Evolutionary conservation across 768 basidiomycete genomes (phyloP).

Genomic region (Mycena maculata): DNA sequence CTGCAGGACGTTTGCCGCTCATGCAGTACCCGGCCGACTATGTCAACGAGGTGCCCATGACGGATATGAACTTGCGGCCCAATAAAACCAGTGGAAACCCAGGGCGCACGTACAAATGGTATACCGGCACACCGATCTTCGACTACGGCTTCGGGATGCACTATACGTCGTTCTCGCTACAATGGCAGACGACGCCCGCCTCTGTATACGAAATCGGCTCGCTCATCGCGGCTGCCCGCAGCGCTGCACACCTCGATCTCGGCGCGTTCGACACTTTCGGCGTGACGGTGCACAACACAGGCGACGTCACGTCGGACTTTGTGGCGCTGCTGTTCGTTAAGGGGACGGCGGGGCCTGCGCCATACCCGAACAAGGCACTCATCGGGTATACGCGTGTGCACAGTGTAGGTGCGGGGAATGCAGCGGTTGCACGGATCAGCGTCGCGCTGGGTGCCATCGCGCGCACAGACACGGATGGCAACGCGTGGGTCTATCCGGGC

Average conservation of each 20-base stretch:
- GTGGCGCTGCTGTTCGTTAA: slow-evolving; percentile 65
- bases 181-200: slow-evolving; percentile 54
- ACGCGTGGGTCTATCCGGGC: slow-evolving; percentile 31
- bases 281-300: slow-evolving; percentile 61
- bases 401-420: slow-evolving; percentile 15
- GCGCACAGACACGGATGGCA: slow-evolving; percentile 28
- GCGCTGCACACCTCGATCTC: slow-evolving; percentile 51
- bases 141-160: slow-evolving; percentile 68
- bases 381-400: slow-evolving; percentile 57
- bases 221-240: slow-evolving; percentile 46
- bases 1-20: slow-evolving; percentile 65
- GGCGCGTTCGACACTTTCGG: slow-evolving; percentile 61
- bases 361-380: slow-evolving; percentile 64
- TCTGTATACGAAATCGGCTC: slow-evolving; percentile 53
- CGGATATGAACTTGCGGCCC: slow-evolving; percentile 67
- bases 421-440: slow-evolving; percentile 25
- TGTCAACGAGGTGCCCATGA: slow-evolving; percentile 62
- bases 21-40: slow-evolving; percentile 67
- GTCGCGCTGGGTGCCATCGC: slow-evolving; percentile 27
- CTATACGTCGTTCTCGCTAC: slow-evolving; percentile 61
- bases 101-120: slow-evolving; percentile 71
- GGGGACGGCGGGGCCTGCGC: slow-evolving; percentile 60
- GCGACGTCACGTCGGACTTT: slow-evolving; percentile 63
- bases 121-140: slow-evolving; percentile 60
- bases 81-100: slow-evolving; percentile 54